Percentiles rank a stretch among this genome's conserved stretches.
Conservation (phyloP, 306 rosid genomes). For the Arachis hypogaea region DNA sequence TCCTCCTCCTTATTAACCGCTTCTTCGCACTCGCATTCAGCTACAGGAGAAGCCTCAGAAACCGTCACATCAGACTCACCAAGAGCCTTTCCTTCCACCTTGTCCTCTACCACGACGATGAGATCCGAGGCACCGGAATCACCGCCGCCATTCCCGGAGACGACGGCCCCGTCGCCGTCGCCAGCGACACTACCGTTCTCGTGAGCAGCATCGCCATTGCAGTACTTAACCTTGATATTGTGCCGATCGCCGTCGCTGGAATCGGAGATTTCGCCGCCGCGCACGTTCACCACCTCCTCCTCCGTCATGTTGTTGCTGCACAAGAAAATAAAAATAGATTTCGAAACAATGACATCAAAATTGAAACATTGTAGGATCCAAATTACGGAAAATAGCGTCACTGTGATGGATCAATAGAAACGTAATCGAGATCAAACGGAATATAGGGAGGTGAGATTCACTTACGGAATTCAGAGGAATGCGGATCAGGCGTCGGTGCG, state of each 20-base stretch:
- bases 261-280: conserved; percentile 46
- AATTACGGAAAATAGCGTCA: neutral
- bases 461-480: neutral
- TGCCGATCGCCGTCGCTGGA: conserved; percentile 39
- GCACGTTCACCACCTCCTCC: conserved; percentile 58
- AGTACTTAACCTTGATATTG: conserved; percentile 23
- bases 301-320: conserved; percentile 55
- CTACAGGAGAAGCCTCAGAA: conserved; percentile 35
- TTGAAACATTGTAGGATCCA: neutral
- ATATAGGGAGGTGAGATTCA: neutral
- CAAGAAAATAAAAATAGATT: neutral
- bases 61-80: conserved; percentile 27
- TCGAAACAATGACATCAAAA: conserved; percentile 11
- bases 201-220: conserved; percentile 29
- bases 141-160: conserved; percentile 38
- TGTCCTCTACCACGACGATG: conserved; percentile 19
- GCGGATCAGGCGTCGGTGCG: conserved; percentile 2
- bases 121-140: conserved; percentile 53
- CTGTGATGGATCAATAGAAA: neutral
- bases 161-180: conserved; percentile 35
- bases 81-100: conserved; percentile 27
- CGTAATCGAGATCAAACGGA: neutral
- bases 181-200: conserved; percentile 1
- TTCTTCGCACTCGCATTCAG: conserved; percentile 27
- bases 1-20: neutral